Conservation (phyloP, 148 eudicot species). For the Polygonum aviculare region DNA sequence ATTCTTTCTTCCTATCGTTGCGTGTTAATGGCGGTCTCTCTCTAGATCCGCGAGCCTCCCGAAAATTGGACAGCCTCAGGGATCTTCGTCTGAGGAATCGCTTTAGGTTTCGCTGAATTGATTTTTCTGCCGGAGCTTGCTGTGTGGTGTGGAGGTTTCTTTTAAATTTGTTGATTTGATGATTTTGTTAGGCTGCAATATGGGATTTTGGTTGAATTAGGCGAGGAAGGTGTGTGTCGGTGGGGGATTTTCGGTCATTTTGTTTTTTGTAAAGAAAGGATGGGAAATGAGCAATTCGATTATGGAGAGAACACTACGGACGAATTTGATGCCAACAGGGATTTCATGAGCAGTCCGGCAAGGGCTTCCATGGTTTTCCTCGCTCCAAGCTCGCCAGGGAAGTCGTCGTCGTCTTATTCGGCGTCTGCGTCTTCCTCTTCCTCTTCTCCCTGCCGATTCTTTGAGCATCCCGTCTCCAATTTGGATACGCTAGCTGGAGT, state of each 20-base stretch:
- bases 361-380: conserved; percentile 17
- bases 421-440: conserved; percentile 19
- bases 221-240: conserved; percentile 1
- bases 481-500: conserved; percentile 78
- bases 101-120: not conserved
- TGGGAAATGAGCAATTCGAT: conserved; percentile 4
- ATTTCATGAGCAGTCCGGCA: conserved; percentile 13
- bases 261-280: not conserved
- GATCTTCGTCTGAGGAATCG: not conserved
- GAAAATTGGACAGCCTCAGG: too few species aligned
- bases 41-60: too few species aligned
- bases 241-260: not conserved
- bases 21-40: not conserved
- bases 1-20: not conserved
- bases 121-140: not conserved
- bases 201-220: not conserved
- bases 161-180: too few species aligned
- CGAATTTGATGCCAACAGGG: not conserved
- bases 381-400: conserved; percentile 11
- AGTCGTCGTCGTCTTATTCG: conserved; percentile 12
- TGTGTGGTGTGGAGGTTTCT: not conserved
- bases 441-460: conserved; percentile 29
- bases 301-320: not conserved
- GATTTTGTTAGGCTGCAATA: not conserved
- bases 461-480: conserved; percentile 58